These are phyloP conservation scores for Claviceps monticola DNA, from an alignment of 2,329 filamentous ascomycete genomes.

Conservation along the genomic window DNA sequence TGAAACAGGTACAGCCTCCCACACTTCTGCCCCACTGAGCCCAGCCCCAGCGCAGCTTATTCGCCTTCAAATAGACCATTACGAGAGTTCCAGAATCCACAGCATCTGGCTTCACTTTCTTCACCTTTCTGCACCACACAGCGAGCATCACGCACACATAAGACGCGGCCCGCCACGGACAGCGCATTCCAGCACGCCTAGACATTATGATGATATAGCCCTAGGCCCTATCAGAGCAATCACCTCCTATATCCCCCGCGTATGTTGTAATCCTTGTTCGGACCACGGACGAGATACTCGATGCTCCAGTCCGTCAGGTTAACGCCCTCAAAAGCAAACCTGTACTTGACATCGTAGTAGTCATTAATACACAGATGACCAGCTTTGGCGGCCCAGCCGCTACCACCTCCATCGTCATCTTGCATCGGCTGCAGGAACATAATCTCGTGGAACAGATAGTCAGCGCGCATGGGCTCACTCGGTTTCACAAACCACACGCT, in stretches of 20 bases:
- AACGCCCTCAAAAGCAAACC: constrained; percentile 48
- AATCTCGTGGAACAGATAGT: constrained; percentile 66
- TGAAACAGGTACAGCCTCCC: too few species aligned
- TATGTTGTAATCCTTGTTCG: constrained; percentile 60
- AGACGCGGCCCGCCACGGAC: too few species aligned
- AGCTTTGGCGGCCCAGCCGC: constrained; percentile 48
- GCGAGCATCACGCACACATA: too few species aligned
- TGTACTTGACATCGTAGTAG: constrained; percentile 56
- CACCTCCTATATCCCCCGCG: constrained; percentile 35
- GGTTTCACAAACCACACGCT: constrained; percentile 62
- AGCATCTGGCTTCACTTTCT: too few species aligned
- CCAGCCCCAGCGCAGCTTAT: too few species aligned
- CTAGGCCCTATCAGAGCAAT: not conserved
- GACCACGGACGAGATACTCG: constrained; percentile 53
- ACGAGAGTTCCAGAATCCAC: too few species aligned
- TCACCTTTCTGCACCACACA: too few species aligned
- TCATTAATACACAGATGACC: constrained; percentile 60
- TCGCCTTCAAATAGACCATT: too few species aligned
- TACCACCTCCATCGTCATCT: constrained; percentile 9
- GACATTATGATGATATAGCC: too few species aligned
- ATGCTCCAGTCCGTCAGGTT: constrained; percentile 45
- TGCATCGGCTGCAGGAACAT: constrained; percentile 36
- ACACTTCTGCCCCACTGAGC: too few species aligned
- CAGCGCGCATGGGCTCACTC: constrained; percentile 46
- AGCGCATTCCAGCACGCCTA: too few species aligned